Evolutionary conservation across 495 filamentous ascomycete genomes (phyloP).

Genomic region (Penicillium subrubescens): DNA sequence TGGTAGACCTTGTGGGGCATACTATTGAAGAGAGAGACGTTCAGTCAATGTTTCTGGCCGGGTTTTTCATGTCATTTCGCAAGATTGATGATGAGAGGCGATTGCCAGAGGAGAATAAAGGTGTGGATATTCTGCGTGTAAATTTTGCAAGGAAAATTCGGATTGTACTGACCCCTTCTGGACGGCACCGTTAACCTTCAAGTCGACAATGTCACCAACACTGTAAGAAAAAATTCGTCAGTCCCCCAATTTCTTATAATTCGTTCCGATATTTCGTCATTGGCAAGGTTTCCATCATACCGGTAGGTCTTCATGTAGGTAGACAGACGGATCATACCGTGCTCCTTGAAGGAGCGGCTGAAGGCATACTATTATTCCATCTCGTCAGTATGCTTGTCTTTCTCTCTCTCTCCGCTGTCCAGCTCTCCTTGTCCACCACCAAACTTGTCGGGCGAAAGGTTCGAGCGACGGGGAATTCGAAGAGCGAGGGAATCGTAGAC

Average conservation of each 20-base stretch:
- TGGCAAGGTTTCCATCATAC: slow-evolving; percentile 47
- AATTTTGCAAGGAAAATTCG: slow-evolving; percentile 12
- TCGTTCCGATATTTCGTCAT: slow-evolving; percentile 21
- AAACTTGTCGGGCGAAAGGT: neutral
- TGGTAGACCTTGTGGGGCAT: slow-evolving; percentile 99
- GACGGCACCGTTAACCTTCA: slow-evolving; percentile 95
- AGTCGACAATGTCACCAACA: slow-evolving; percentile 96
- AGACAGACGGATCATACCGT: slow-evolving; percentile 84
- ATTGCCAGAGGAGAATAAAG: neutral
- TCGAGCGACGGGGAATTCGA: slow-evolving; percentile 8
- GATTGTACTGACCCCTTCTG: slow-evolving; percentile 84
- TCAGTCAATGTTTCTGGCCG: slow-evolving; percentile 30
- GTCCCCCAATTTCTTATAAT: slow-evolving; percentile 30
- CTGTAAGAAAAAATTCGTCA: slow-evolving; percentile 48
- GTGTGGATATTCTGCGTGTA: neutral
- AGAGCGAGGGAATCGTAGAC: slow-evolving; percentile 30
- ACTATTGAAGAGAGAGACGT: slow-evolving; percentile 51
- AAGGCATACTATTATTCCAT: slow-evolving; percentile 73
- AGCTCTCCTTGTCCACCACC: neutral
- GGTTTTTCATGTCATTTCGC: slow-evolving; percentile 6
- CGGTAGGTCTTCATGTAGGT: slow-evolving; percentile 93
- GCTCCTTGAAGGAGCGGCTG: slow-evolving; percentile 88
- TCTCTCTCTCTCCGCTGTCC: neutral
- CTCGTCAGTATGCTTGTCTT: slow-evolving; percentile 33
- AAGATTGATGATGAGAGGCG: neutral